phyloP scores from a whole-genome alignment of 208 protist species.

The Leishmania major region DNA sequence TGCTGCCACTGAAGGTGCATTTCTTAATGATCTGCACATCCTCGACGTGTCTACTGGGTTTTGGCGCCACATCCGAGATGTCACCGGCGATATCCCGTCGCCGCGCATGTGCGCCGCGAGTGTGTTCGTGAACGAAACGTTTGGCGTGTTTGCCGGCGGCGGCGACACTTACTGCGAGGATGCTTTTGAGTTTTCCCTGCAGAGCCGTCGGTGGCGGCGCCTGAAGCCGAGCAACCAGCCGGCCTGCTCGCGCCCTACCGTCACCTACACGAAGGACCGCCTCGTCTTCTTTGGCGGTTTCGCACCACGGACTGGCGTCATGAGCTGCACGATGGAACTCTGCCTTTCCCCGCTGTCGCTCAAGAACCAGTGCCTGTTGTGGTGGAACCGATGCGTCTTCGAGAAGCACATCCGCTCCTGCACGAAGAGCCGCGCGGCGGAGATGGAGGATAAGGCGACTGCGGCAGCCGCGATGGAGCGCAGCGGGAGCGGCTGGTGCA shows the following conservation, averaged over 20 bases:
- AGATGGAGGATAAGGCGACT: conserved; percentile 18
- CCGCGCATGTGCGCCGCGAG: conserved; percentile 48
- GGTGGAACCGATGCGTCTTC: conserved; percentile 33
- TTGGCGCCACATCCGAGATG: conserved; percentile 35
- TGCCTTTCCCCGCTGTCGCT: conserved; percentile 35
- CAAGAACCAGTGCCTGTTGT: conserved; percentile 23
- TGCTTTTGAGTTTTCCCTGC: conserved; percentile 45
- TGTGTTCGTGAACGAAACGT: conserved; percentile 44
- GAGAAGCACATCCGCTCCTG: conserved; percentile 30
- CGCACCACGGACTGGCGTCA: conserved; percentile 14
- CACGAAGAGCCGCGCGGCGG: conserved; percentile 14
- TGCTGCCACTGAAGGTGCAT: conserved; percentile 11
- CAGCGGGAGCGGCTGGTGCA: background rate
- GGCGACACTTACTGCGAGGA: conserved; percentile 30
- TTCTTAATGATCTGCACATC: conserved; percentile 55
- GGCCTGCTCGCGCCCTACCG: conserved; percentile 50
- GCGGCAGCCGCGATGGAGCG: conserved; percentile 9
- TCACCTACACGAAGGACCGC: conserved; percentile 34
- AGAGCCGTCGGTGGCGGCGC: conserved; percentile 29
- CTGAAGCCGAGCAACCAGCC: conserved; percentile 34
- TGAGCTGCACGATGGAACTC: conserved; percentile 42
- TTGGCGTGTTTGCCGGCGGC: conserved; percentile 50
- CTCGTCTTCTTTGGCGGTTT: conserved; percentile 61
- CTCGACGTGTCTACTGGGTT: conserved; percentile 49
- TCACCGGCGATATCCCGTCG: conserved; percentile 27